Evolutionary conservation across 2,329 filamentous ascomycete genomes (phyloP).

Genomic region (Colletotrichum shisoi): DNA sequence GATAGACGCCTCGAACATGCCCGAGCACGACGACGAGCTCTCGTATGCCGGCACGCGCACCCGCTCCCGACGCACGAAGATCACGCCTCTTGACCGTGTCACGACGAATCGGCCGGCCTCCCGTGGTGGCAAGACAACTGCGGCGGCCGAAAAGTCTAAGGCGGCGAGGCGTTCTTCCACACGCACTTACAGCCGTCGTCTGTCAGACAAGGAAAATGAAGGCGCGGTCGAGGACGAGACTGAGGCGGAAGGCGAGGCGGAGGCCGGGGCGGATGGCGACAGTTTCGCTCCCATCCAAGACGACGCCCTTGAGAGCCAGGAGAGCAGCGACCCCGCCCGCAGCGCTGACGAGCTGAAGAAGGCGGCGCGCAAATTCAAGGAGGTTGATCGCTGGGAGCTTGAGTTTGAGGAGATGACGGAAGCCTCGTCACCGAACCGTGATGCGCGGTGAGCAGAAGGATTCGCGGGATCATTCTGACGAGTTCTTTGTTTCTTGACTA

Average conservation of each 20-base stretch:
- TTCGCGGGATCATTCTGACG: neutral
- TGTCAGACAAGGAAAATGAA: constrained; percentile 68
- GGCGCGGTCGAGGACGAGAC: constrained; percentile 44
- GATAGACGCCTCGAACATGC: constrained; percentile 58
- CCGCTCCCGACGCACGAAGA: constrained; percentile 48
- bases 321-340: constrained; percentile 43
- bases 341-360: constrained; percentile 64
- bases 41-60: constrained; percentile 54
- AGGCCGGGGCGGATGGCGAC: constrained; percentile 45
- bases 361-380: constrained; percentile 69
- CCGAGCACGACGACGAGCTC: constrained; percentile 65
- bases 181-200: constrained; percentile 59
- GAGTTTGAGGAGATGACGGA: constrained; percentile 71
- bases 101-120: constrained; percentile 41
- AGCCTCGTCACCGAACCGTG: constrained; percentile 59
- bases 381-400: constrained; percentile 74
- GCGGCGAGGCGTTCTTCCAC: constrained; percentile 43
- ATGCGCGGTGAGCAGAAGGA: constrained; percentile 53
- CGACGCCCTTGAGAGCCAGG: constrained; percentile 50
- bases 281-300: constrained; percentile 56
- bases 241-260: constrained; percentile 48
- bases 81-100: constrained; percentile 45
- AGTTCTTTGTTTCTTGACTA: constrained; percentile 18
- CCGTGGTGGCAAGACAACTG: constrained; percentile 42
- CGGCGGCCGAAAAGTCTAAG: constrained; percentile 36